These are phyloP conservation scores for Cladorrhinum sp. DNA, from an alignment of 2,329 filamentous ascomycete genomes.

Conservation along the genomic window DNA sequence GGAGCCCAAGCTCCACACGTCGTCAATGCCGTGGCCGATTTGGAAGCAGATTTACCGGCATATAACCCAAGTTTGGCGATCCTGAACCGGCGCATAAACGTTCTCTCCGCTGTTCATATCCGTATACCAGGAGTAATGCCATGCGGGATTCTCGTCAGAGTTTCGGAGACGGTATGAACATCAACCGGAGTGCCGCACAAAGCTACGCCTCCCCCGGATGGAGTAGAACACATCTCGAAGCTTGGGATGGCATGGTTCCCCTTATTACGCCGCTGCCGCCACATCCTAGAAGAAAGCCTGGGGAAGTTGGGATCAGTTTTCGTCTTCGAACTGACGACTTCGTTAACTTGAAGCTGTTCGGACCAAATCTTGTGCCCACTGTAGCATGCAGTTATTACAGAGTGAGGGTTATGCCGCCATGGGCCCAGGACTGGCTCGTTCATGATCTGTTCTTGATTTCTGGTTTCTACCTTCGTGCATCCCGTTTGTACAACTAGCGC, in stretches of 20 bases:
- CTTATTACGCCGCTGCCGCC: neutral
- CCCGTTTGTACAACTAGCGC: neutral
- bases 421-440: too few species aligned
- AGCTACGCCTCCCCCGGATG: neutral
- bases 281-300: neutral
- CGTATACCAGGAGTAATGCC: neutral
- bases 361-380: too few species aligned
- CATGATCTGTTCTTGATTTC: too few species aligned
- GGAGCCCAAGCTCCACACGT: neutral
- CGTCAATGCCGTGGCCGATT: neutral
- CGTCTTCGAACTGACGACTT: too few species aligned
- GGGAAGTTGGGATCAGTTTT: neutral
- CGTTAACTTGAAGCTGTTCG: too few species aligned
- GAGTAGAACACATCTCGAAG: neutral
- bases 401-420: too few species aligned
- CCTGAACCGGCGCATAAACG: neutral
- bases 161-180: neutral
- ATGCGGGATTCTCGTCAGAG: neutral
- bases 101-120: neutral
- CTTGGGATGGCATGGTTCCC: neutral
- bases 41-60: neutral
- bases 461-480: neutral
- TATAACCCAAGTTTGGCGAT: neutral
- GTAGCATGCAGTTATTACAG: too few species aligned
- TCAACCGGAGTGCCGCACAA: neutral